Conservation (phyloP, 2,329 filamentous ascomycete genomes). For the Penicillium sp. region DNA sequence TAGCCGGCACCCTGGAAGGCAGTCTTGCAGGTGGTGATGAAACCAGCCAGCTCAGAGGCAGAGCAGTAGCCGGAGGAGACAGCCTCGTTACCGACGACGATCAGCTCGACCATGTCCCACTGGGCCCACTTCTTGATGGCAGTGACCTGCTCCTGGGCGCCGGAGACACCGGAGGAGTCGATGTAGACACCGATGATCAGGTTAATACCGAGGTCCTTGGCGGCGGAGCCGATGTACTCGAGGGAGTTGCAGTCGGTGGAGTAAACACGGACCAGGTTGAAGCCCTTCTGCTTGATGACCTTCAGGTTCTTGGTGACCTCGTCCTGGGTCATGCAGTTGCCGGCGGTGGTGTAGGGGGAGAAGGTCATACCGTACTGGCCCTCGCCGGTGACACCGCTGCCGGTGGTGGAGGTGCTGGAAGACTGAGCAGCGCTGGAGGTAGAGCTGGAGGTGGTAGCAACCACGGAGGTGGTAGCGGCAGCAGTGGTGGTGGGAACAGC, state of each 20-base stretch:
- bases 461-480: slow-evolving; percentile 11
- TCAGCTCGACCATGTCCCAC: slow-evolving; percentile 76
- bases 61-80: slow-evolving; percentile 74
- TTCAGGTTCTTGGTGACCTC: slow-evolving; percentile 65
- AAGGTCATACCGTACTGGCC: slow-evolving; percentile 76
- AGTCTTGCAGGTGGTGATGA: slow-evolving; percentile 70
- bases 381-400: slow-evolving; percentile 37
- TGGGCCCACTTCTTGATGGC: slow-evolving; percentile 73
- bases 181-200: slow-evolving; percentile 91
- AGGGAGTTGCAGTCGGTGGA: slow-evolving; percentile 88
- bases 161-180: slow-evolving; percentile 63
- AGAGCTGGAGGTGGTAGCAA: slow-evolving; percentile 23
- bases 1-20: slow-evolving; percentile 69
- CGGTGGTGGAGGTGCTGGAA: slow-evolving; percentile 22
- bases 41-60: slow-evolving; percentile 66
- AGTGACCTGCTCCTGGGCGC: slow-evolving; percentile 73
- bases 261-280: slow-evolving; percentile 79
- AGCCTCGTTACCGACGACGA: slow-evolving; percentile 91
- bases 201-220: slow-evolving; percentile 68
- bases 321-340: slow-evolving; percentile 66
- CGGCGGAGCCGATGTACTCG: slow-evolving; percentile 72
- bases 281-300: slow-evolving; percentile 67
- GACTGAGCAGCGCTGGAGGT: slow-evolving; percentile 17
- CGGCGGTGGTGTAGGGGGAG: slow-evolving; percentile 68
- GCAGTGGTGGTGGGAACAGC: slow-evolving; percentile 28